Evolutionary conservation across 768 basidiomycete species (phyloP).

Genomic region (Baorangia bicolor): DNA sequence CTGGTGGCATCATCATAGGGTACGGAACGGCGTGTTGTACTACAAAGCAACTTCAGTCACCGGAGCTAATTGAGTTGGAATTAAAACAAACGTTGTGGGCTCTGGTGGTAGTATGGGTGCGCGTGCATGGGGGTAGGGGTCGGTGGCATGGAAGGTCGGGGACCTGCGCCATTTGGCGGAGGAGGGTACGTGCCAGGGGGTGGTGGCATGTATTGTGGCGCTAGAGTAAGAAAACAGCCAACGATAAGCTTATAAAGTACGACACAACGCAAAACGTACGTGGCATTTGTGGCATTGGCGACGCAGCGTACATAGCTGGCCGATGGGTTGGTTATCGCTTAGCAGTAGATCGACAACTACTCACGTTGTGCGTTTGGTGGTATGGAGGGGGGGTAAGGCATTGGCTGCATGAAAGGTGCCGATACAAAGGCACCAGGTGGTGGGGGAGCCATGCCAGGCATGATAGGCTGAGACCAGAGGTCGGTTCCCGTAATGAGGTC

Average conservation of each 20-base stretch:
- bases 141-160: constrained; percentile 87
- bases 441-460: constrained; percentile 81
- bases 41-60: constrained; percentile 38
- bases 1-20: constrained; percentile 86
- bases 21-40: constrained; percentile 87
- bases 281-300: constrained; percentile 85
- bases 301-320: constrained; percentile 76
- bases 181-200: constrained; percentile 76
- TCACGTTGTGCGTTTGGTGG: constrained; percentile 65
- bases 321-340: constrained; percentile 4
- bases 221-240: constrained; percentile 32
- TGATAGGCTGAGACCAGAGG: constrained; percentile 57
- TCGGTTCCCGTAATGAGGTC: constrained; percentile 2
- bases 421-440: constrained; percentile 81
- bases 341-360: background rate
- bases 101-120: constrained; percentile 86
- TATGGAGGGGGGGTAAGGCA: constrained; percentile 80
- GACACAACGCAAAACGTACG: constrained; percentile 49
- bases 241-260: background rate
- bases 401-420: constrained; percentile 79
- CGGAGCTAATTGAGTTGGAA: constrained; percentile 14
- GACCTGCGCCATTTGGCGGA: constrained; percentile 75
- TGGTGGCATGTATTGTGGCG: constrained; percentile 77
- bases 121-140: constrained; percentile 86
- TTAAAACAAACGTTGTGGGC: constrained; percentile 69